These are phyloP conservation scores for Quercus berberidifolia DNA, from an alignment of 306 rosid genomes.

Conservation along the genomic window DNA sequence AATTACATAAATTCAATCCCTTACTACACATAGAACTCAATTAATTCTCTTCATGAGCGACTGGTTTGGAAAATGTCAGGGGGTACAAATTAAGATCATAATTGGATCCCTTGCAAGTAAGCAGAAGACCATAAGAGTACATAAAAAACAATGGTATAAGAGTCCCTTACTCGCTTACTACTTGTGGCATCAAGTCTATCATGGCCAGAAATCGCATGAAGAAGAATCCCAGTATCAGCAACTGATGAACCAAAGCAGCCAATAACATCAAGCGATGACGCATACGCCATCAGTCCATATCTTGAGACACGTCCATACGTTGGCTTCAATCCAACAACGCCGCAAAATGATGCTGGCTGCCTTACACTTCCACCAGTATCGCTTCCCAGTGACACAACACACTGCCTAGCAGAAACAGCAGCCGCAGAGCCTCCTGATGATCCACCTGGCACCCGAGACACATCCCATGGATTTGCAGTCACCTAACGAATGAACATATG, in stretches of 20 bases:
- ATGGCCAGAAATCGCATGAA: conserved; percentile 81
- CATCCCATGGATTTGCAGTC: conserved; percentile 96
- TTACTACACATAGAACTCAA: neutral
- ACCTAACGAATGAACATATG: conserved; percentile 90
- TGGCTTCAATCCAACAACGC: conserved; percentile 97
- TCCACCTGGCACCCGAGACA: conserved; percentile 94
- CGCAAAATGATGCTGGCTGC: conserved; percentile 98
- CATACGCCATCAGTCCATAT: conserved; percentile 95
- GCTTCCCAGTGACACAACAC: conserved; percentile 90
- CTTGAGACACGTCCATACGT: conserved; percentile 95
- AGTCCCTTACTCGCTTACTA: conserved; percentile 63
- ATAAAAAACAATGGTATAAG: conserved; percentile 5
- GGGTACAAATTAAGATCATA: neutral
- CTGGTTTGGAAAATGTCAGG: neutral
- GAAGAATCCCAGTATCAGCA: conserved; percentile 89
- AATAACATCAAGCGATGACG: conserved; percentile 94
- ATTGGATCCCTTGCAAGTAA: neutral
- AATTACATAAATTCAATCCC: neutral
- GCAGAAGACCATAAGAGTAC: neutral
- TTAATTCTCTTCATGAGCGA: neutral
- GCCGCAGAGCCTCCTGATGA: conserved; percentile 98
- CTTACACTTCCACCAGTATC: conserved; percentile 99
- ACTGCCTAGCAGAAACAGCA: conserved; percentile 96
- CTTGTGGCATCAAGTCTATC: conserved; percentile 90
- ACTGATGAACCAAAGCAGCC: conserved; percentile 95